These are phyloP conservation scores for Acanthamoeba sp. DNA, from an alignment of 208 protist species.

Conservation along the genomic window DNA sequence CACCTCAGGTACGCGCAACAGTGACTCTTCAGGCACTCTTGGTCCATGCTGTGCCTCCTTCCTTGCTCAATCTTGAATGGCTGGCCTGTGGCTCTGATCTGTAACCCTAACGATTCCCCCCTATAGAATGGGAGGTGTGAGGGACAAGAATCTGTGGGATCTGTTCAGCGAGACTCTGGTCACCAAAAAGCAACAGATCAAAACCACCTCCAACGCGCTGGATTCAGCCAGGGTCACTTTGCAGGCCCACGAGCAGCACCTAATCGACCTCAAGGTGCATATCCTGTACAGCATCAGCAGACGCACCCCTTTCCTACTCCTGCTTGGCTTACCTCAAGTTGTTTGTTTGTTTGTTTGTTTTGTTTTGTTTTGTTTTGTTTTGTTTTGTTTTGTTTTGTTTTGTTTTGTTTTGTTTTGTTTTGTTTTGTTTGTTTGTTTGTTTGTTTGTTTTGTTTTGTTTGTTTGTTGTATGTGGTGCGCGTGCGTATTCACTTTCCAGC, in stretches of 20 bases:
- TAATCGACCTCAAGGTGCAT: constrained; percentile 4
- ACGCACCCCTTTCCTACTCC: background rate
- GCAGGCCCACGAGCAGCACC: background rate
- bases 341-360: too few relatives aligned
- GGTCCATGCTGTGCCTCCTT: too few relatives aligned
- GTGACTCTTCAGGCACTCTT: too few relatives aligned
- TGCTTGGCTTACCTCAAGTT: background rate
- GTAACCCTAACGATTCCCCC: too few relatives aligned
- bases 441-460: too few relatives aligned
- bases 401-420: too few relatives aligned
- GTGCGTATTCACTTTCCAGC: background rate
- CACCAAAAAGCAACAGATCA: constrained; percentile 31
- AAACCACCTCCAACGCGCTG: background rate
- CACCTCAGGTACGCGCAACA: constrained; percentile 15
- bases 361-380: too few relatives aligned
- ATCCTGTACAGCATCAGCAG: too few relatives aligned
- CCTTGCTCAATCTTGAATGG: too few relatives aligned
- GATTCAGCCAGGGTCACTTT: background rate
- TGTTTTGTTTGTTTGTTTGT: too few relatives aligned
- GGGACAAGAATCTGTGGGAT: background rate
- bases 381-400: too few relatives aligned
- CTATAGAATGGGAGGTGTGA: background rate
- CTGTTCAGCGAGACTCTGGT: background rate
- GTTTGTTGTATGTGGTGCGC: background rate
- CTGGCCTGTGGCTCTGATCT: too few relatives aligned